Evolutionary conservation across 2,329 filamentous ascomycete species (phyloP), one percentile per base, ranked within the genome.

Genomic region (Ceratocystis lukuohia): DNA sequence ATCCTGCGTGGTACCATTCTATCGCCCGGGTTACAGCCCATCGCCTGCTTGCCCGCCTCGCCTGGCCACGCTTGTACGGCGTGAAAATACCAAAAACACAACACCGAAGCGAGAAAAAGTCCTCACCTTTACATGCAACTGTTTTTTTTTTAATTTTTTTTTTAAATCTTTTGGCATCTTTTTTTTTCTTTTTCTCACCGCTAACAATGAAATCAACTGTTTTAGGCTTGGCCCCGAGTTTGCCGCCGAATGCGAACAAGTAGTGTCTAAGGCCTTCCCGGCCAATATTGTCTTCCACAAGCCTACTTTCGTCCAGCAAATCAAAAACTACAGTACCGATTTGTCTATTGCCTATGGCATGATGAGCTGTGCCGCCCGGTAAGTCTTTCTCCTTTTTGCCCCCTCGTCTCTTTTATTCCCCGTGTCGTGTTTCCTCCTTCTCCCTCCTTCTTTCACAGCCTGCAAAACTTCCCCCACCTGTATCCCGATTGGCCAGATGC

Each of bases 261-360:
- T 84, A 72, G 80, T 85, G 71, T 80, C 79, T 71, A 84, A 83
- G 76, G 83, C 82, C 15, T 79, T 84, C 70, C 82, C 82, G 48
- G 81, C 82, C 69, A 84, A 82, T 72, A 81, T 85, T 53, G 82
- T 82, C 71, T 85, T 85, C 72, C 82, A 85, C 76, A 84, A 84
- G 75, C 82, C 82, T 6, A 82, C 82, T 1, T 84, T 84, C 73
- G 73, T 85, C 44, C 81, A 83, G 74, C 82, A 84, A 72, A 77
- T 85, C 63, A 84, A 84, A 76, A 82, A 77, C 70, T 78, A 76
- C 25, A 77, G 78, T 1, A 77, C 85, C 44, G 82, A 85, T 67
- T 75, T 79, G 37, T 81, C 80, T 61, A 80, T 85, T 69, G 77
- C 84, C 66, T 83, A 84, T 69, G 82, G 82, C 15, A 78, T 85